Base-by-base conservation (phyloP, 345 rosid genomes). In the Eucalyptus curtisii region DNA sequence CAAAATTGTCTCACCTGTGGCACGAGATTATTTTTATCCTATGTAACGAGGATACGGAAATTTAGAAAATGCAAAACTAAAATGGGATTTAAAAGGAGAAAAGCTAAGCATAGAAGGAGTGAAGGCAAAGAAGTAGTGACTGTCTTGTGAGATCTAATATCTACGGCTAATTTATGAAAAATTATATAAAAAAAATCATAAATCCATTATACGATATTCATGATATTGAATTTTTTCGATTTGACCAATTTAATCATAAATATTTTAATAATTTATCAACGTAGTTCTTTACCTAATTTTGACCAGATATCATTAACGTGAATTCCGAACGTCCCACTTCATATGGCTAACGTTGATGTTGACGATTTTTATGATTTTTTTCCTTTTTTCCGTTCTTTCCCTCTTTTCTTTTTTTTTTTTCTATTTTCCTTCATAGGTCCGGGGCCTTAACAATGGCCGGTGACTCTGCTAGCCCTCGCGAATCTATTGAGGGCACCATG, bases 261-360 rank as follows among this genome's bases (percentile, higher is more conserved):
- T 0, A 22, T 10, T 10, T 55, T 55, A 55, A 55, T 55, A 10
- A 55, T 55, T 55, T 9, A 1, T 55, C 6, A 0, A 55, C 10
- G 0, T 55, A 55, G 1, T 55, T 9, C 1, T 55, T 55, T 55
- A 4, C 6, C 2, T 22, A 24, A 55, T 22, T 55, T 55, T 55
- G 6, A 25, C 13, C 13, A 2, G 1, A 22, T 24, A 10, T 24
- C 6, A 55, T 52, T 20, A 1, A 1, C 25, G 0, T 52, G 1
- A 52, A 8, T 52, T 52, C 10, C 25, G 0, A 52, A 25, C 0
- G 0, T 20, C 25, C 1, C 0, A 0, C 1, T 52, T 52, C 25
- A 3, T 52, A 52, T 52, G 1, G 2, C 1, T 20, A 0, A 25
- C 10, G 0, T 52, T 52, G 5, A 52, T 52, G 0, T 2, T 20